phyloP scores from a whole-genome alignment of 495 filamentous ascomycete genomes.

The Aspergillus saccharolyticus region DNA sequence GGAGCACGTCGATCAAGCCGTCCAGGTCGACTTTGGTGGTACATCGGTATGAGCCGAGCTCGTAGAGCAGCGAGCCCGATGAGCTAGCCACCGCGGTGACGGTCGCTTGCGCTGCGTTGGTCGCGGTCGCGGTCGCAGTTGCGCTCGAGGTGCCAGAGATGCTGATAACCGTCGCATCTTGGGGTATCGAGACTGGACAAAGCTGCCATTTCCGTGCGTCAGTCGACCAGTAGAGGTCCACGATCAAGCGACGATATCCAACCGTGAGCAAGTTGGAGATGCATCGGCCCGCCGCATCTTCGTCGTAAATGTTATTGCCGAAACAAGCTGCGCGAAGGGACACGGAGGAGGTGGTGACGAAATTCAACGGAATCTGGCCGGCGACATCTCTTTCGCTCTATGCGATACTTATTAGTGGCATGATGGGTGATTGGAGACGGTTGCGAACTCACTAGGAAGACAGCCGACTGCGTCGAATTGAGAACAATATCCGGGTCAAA shows the following conservation, averaged over 20 bases:
- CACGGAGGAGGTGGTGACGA: conserved; percentile 50
- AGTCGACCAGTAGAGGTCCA: conserved; percentile 64
- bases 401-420: conserved; percentile 1
- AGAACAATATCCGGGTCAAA: conserved; percentile 31
- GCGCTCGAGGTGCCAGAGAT: conserved; percentile 23
- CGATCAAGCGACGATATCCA: conserved; percentile 52
- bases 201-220: conserved; percentile 49
- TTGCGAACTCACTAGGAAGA: conserved; percentile 30
- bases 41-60: conserved; percentile 55
- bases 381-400: conserved; percentile 60
- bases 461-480: conserved; percentile 32
- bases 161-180: conserved; percentile 21
- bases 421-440: neutral
- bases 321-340: conserved; percentile 57
- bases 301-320: conserved; percentile 44
- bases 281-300: conserved; percentile 43
- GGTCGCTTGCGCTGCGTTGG: conserved; percentile 21
- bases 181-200: conserved; percentile 48
- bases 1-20: conserved; percentile 42
- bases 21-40: conserved; percentile 44
- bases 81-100: conserved; percentile 27
- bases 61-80: conserved; percentile 35
- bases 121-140: conserved; percentile 17
- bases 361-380: conserved; percentile 57
- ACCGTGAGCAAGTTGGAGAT: conserved; percentile 56